Evolutionary conservation across 805 yeast genomes (phyloP).

Genomic region (Saccharomycopsis sp.): DNA sequence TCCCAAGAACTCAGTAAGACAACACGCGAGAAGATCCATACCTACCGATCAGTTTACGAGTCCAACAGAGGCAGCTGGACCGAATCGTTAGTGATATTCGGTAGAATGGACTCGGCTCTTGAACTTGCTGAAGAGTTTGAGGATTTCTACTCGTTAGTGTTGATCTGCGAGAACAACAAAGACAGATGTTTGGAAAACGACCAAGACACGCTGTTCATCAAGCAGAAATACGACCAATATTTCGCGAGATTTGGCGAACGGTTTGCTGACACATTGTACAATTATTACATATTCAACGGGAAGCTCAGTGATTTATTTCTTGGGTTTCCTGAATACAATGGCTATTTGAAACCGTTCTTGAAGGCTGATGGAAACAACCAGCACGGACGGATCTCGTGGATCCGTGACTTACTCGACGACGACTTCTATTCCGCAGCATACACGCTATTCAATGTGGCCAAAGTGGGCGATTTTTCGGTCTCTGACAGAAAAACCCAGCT

Average conservation of each 20-base stretch:
- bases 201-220: conserved; percentile 18
- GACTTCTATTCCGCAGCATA: conserved; percentile 46
- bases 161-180: conserved; percentile 42
- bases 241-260: conserved; percentile 57
- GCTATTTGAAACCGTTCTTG: conserved; percentile 48
- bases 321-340: conserved; percentile 48
- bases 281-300: conserved; percentile 46
- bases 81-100: conserved; percentile 42
- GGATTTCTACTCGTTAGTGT: conserved; percentile 62
- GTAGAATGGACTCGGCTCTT: conserved; percentile 48
- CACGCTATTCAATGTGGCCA: conserved; percentile 38
- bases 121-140: conserved; percentile 56
- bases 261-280: conserved; percentile 62
- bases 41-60: conserved; percentile 23
- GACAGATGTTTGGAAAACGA: conserved; percentile 24
- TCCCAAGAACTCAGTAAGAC: conserved; percentile 19
- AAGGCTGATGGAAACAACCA: conserved; percentile 31
- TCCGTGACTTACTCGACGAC: conserved; percentile 48
- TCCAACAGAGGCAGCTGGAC: conserved; percentile 50
- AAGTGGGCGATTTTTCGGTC: conserved; percentile 36
- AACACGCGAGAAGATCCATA: conserved; percentile 23
- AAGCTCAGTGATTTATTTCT: conserved; percentile 48
- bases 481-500: conserved; percentile 48
- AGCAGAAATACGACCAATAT: conserved; percentile 37
- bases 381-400: conserved; percentile 64